Evolutionary conservation across 768 basidiomycete genomes (phyloP), one percentile per base, ranked within the genome.

Genomic region (Cystobasidium ongulense): DNA sequence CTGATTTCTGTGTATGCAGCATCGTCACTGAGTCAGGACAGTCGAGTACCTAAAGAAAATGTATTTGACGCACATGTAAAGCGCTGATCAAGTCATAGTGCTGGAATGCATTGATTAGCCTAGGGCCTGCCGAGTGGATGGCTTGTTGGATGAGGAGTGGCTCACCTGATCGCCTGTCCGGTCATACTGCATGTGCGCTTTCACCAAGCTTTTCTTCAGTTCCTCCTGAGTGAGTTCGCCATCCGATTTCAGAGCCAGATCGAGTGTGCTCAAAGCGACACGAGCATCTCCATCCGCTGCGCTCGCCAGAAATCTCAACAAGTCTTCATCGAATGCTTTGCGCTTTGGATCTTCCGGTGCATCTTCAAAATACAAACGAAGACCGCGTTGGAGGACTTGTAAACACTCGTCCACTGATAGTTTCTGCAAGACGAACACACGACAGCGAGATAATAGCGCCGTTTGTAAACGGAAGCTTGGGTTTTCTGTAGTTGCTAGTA

Each of bases 1-100:
- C 85, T 73, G 86, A 87, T 81, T 93, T 93, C 82, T 93, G 91
- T 76, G 92, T 82, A 1, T 89, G 90, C 36, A 87, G 91, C 86
- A 89, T 87, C 80, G 5, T 11, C 23, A 8, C 8, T 63, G 10
- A 7, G 39, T 54, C 53, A 23, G 53, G 53, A 11, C 8, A 11
- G 53, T 7, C n/a, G n/a, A 54, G n/a, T 11, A n/a, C 21, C 53
- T 46, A 46, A 54, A n/a, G 8, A 11, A 54, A 7, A 23, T n/a
- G 7, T 23, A 11, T 23, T 23, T 7, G 23, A 5, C 27, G 25
- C n/a, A 72, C 35, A 59, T 54, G 66, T 10, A 71, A n/a, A 18
- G 68, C 52, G 43, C 31, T 29, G 33, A 79, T 79, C 1, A 76
- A 74, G 25, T 78, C 78, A 62, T 78, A 78, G 50, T 78, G 78